Evolutionary conservation across 2,329 filamentous ascomycete genomes (phyloP), one percentile per base, ranked within the genome.

Genomic region (Fusarium irregulare): DNA sequence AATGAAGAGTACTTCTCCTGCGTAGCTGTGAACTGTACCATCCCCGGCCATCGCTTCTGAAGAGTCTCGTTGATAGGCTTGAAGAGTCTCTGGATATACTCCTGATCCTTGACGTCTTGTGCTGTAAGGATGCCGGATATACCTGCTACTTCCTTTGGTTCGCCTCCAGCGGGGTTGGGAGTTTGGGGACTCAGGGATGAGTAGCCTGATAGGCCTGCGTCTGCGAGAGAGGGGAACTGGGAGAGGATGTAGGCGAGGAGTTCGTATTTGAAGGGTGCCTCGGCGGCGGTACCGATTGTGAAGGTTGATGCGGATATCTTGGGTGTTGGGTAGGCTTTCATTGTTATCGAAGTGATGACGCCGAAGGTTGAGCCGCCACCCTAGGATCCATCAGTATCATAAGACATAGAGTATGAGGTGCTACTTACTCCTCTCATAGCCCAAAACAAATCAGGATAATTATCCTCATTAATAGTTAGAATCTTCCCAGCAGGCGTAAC

Each of bases 381-480:
- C 84, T 86, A 5, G 1, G 1, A 27, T 2, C 2, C 2, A 11
- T 72, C 4, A 69, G 20, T 21, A 21, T 21, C 20, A 21, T 21
- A 21, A 21, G 20, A 21, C 20, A 21, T 21, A 21, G 20, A 21
- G 20, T 21, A 21, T 21, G 20, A 21, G 20, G 21, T 21, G 4
- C 4, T 0, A 80, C 83, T 77, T 77, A 87, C 83, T 11, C 88
- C 88, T 61, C 86, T 79, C 66, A 90, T 80, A 0, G 89, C 89
- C 89, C 89, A 92, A 75, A 89, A 91, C 1, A 92, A 77, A 56
- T 91, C 88, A 0, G 78, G 60, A 57, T 90, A 82, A 41, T 85
- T 80, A 13, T 84, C 82, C 41, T 85, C 84, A 49, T 86, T 89
- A 1, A 85, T 82, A 0, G 79, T 82, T 4, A 89, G 44, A 8